Evolutionary conservation across 2,329 filamentous ascomycete species (phyloP).

Genomic region (Penicillium sp.): DNA sequence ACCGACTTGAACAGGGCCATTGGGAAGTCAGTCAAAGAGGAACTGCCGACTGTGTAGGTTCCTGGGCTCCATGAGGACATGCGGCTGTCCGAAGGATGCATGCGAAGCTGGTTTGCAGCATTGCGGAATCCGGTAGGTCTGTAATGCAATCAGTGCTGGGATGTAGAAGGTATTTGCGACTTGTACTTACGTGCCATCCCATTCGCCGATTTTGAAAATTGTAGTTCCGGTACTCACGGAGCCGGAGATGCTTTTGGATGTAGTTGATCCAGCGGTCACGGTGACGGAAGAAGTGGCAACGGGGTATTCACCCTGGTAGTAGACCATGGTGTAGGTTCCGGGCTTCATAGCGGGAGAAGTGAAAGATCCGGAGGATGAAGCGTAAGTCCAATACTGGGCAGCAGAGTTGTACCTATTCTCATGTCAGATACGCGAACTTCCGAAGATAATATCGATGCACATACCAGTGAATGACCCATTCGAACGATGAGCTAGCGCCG

Average conservation of each 20-base stretch:
- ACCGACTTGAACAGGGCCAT: conserved; percentile 66
- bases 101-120: conserved; percentile 65
- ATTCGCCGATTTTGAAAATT: conserved; percentile 66
- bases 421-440: not conserved
- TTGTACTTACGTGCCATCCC: conserved; percentile 56
- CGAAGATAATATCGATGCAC: not conserved
- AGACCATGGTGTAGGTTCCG: conserved; percentile 68
- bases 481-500: conserved; percentile 55
- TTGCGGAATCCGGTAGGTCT: conserved; percentile 64
- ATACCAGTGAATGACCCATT: conserved; percentile 64
- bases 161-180: conserved; percentile 6
- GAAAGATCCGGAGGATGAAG: conserved; percentile 57
- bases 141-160: not conserved
- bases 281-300: conserved; percentile 53
- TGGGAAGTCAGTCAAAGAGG: conserved; percentile 56
- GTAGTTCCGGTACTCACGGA: conserved; percentile 52
- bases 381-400: conserved; percentile 67
- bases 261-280: conserved; percentile 53
- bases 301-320: conserved; percentile 62
- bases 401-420: conserved; percentile 52
- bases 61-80: conserved; percentile 63
- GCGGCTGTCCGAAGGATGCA: conserved; percentile 67
- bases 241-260: conserved; percentile 54
- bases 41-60: conserved; percentile 64
- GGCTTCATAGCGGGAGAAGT: conserved; percentile 68